phyloP scores from a whole-genome alignment of 805 yeast genomes.

The Dipodascus albidus region DNA sequence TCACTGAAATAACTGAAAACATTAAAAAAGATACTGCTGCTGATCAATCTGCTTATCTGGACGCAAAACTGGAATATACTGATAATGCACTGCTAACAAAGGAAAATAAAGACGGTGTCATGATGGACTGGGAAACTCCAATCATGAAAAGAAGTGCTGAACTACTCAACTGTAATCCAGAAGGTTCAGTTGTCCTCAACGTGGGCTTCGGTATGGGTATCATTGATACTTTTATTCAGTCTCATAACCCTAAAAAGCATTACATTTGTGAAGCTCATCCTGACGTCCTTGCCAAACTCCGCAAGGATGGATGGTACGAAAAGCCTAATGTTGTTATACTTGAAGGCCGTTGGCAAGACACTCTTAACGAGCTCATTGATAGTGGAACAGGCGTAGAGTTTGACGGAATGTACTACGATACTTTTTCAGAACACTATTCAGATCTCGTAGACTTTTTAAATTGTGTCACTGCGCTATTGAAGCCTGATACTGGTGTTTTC shows the following conservation, averaged over 20 bases:
- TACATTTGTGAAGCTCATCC: conserved; percentile 95
- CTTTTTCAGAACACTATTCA: conserved; percentile 82
- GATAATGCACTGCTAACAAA: conserved; percentile 63
- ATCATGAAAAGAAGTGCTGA: conserved; percentile 76
- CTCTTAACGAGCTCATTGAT: conserved; percentile 51
- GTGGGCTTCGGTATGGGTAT: conserved; percentile 98
- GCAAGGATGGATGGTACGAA: conserved; percentile 72
- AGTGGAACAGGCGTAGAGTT: conserved; percentile 49
- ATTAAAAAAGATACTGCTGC: conserved; percentile 18
- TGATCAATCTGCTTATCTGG: conserved; percentile 49
- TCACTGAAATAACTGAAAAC: conserved; percentile 12
- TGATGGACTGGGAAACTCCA: conserved; percentile 94
- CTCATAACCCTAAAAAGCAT: conserved; percentile 49
- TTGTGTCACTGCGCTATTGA: conserved; percentile 64
- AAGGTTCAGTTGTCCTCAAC: conserved; percentile 43
- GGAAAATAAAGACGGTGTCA: conserved; percentile 76
- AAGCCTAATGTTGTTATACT: conserved; percentile 60
- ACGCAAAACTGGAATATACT: conserved; percentile 53
- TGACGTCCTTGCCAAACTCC: conserved; percentile 62
- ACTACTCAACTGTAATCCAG: conserved; percentile 37
- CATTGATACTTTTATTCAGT: conserved; percentile 69
- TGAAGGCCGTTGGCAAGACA: conserved; percentile 91
- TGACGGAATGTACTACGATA: conserved; percentile 89
- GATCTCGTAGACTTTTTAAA: conserved; percentile 86
- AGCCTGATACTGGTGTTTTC: conserved; percentile 63